Conservation (phyloP, 2,329 filamentous ascomycete genomes). For the Pseudogymnoascus verrucosus region DNA sequence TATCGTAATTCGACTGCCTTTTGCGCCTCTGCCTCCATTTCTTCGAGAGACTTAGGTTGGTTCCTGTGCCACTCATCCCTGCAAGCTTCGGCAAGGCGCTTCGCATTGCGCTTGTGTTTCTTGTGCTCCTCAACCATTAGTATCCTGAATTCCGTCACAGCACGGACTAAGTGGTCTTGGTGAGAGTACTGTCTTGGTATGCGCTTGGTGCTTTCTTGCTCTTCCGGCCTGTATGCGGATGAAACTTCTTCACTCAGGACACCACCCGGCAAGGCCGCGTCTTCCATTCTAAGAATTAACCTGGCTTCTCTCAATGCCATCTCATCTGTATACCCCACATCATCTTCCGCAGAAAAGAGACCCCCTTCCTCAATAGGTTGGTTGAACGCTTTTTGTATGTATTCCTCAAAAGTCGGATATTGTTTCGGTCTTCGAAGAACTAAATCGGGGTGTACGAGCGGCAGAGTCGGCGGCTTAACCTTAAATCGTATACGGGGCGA, state of each 20-base stretch:
- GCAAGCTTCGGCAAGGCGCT: slow-evolving; percentile 70
- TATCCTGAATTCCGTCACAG: slow-evolving; percentile 71
- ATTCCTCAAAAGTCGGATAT: slow-evolving; percentile 49
- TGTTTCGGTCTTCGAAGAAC: slow-evolving; percentile 44
- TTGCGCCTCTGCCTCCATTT: slow-evolving; percentile 71
- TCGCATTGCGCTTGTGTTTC: slow-evolving; percentile 68
- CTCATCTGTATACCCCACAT: slow-evolving; percentile 49
- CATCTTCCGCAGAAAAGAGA: slow-evolving; percentile 49
- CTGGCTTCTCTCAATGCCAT: slow-evolving; percentile 60
- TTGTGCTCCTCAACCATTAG: slow-evolving; percentile 73
- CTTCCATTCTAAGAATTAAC: slow-evolving; percentile 60
- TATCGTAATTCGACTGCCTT: slow-evolving; percentile 61
- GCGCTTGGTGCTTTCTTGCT: slow-evolving; percentile 57
- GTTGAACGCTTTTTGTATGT: slow-evolving; percentile 41
- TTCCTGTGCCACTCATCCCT: slow-evolving; percentile 65
- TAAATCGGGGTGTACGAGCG: slow-evolving; percentile 52
- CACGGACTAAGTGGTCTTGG: slow-evolving; percentile 73
- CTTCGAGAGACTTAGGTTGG: slow-evolving; percentile 69
- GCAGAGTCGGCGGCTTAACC: slow-evolving; percentile 41
- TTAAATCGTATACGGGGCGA: slow-evolving; percentile 43
- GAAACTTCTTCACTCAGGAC: slow-evolving; percentile 63
- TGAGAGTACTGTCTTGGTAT: slow-evolving; percentile 70
- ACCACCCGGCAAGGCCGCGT: slow-evolving; percentile 67
- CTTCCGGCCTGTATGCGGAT: slow-evolving; percentile 64
- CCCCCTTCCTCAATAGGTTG: slow-evolving; percentile 49